A percentile compares a stretch with the other conserved stretches of the same genome.
Conservation (phyloP, 768 basidiomycete genomes). For the Favolaschia claudopus region DNA sequence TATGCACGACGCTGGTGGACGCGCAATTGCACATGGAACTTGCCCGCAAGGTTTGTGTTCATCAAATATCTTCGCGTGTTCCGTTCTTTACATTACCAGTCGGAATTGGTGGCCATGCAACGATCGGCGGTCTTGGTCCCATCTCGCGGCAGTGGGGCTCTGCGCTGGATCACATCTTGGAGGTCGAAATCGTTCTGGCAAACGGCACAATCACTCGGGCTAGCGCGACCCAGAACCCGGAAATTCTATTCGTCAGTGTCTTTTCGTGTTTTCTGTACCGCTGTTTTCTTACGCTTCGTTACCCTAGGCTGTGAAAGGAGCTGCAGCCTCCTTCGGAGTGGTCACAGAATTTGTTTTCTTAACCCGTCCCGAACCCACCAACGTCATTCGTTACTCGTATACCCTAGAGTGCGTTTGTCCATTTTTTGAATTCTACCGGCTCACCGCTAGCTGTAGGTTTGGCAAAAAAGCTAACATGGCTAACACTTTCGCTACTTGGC, state of each 20-base stretch:
- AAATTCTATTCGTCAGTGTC: conserved; percentile 31
- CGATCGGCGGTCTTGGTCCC: conserved; percentile 32
- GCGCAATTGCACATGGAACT: conserved; percentile 39
- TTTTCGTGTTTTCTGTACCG: not conserved
- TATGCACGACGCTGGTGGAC: conserved; percentile 26
- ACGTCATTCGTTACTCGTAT: conserved; percentile 15
- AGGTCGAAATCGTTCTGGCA: conserved; percentile 33
- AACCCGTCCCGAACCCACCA: conserved; percentile 34
- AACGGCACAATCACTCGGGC: conserved; percentile 30
- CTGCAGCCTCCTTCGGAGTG: conserved; percentile 39
- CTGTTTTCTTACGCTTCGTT: not conserved
- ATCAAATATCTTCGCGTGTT: too few species aligned
- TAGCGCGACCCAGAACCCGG: conserved; percentile 31
- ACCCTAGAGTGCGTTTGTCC: conserved; percentile 12
- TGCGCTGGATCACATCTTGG: conserved; percentile 35
- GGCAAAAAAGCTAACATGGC: conserved; percentile 10
- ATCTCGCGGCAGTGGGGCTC: conserved; percentile 32
- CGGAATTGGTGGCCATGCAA: conserved; percentile 34
- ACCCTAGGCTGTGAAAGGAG: conserved; percentile 35
- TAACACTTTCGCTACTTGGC: conserved; percentile 21
- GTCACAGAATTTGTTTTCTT: conserved; percentile 35
- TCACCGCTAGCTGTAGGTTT: conserved; percentile 10
- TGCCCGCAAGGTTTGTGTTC: too few species aligned
- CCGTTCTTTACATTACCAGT: too few species aligned
- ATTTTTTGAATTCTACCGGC: too few species aligned